Conservation (phyloP, 73 alveolate species). For the Effrenium voratum region DNA sequence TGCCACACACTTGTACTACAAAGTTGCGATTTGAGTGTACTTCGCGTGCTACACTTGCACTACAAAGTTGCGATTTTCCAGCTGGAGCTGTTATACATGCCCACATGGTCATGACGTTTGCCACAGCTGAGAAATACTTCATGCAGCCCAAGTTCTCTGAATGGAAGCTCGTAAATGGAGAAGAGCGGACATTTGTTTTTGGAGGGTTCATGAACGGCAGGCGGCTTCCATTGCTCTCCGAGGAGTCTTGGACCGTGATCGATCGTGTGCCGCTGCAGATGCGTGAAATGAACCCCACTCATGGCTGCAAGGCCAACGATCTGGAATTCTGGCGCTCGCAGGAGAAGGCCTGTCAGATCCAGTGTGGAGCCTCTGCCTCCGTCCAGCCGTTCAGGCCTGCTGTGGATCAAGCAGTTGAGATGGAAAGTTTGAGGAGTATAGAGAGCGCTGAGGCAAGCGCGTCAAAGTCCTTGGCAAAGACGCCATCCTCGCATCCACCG, state of each 20-base stretch:
- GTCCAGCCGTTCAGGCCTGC: constrained; percentile 27
- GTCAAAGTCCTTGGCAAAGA: neutral
- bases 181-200: constrained; percentile 21
- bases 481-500: neutral
- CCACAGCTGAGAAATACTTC: constrained; percentile 28
- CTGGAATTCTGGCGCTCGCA: constrained; percentile 25
- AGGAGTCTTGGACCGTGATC: constrained; percentile 38
- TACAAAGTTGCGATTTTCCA: too few relatives aligned
- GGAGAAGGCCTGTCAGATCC: neutral
- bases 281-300: constrained; percentile 41
- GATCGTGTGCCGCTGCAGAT: constrained; percentile 39
- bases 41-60: too few relatives aligned
- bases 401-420: neutral
- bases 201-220: constrained; percentile 52
- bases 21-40: too few relatives aligned
- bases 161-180: constrained; percentile 32
- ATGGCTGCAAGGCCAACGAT: constrained; percentile 13
- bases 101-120: constrained; percentile 38
- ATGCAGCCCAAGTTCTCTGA: constrained; percentile 77
- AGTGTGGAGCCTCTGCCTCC: constrained; percentile 35
- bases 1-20: too few relatives aligned
- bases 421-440: neutral
- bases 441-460: neutral
- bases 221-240: neutral
- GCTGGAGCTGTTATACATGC: too few relatives aligned